Base-by-base conservation (phyloP, 768 basidiomycete species). In the Boletus tylopilopsis region DNA sequence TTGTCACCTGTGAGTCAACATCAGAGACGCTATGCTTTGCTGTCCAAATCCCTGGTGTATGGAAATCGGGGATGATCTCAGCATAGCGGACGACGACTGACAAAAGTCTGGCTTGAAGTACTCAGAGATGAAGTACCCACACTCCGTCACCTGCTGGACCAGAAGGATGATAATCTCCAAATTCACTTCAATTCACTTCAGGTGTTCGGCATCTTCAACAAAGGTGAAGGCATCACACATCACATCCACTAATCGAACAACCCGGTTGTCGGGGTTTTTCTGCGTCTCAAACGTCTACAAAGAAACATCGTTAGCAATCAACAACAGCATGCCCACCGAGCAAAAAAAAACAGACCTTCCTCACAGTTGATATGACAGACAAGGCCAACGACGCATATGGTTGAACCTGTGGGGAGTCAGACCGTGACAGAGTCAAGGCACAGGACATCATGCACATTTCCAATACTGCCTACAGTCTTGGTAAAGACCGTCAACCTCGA, bases 81-180 rank as follows among this genome's bases (percentile, higher is more conserved):
- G 6, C 19, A n/a, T 18, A 15, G 15, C 6, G 3, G 3, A 15
- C 21, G 16, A 22, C 6, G 13, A 44, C 42, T 34, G 10, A 45
- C 44, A 23, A 21, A 47, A 47, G 16, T 47, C 23, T 16, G 16
- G 36, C 13, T 38, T 38, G 19, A 16, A 18, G 27, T 42, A 29
- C 22, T 38, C 36, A 6, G 27, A n/a, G 45, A 47, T 47, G 45
- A 47, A 47, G 27, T 45, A 37, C 13, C 35, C 25, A 15, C 44
- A 36, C 25, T 45, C 44, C 15, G 35, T 45, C 44, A 46, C 35
- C 35, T 46, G 45, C 10, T 46, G 35, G 21, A 38, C 11, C 16
- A 45, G 18, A n/a, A 37, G 25, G 5, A 25, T 37, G 25, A 22
- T 22, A 5, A 19, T 29, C 35, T 45, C 29, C 0, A 27, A 15